A percentile compares a stretch with the other conserved stretches of the same genome.
Conservation (phyloP, 306 rosid genomes). For the Prunus kanzakura region DNA sequence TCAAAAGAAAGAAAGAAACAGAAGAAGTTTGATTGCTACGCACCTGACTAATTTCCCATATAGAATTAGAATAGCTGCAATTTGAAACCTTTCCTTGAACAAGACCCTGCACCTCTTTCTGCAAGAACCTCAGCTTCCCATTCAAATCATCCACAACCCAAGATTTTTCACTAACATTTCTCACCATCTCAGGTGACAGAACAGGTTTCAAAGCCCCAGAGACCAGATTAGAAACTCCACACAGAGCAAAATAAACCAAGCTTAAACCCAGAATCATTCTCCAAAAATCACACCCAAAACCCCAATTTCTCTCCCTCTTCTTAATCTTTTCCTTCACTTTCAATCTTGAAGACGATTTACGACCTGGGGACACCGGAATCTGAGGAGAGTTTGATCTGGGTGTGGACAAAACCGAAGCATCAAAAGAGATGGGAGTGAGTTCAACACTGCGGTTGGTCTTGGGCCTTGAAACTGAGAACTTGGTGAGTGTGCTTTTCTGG, state of each 20-base stretch:
- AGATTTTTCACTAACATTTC: slow-evolving; percentile 48
- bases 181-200: slow-evolving; percentile 43
- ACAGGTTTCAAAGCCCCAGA: slow-evolving; percentile 39
- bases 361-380: slow-evolving; percentile 19
- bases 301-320: slow-evolving; percentile 14
- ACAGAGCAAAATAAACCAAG: slow-evolving; percentile 34
- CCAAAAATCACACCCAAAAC: slow-evolving; percentile 19
- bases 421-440: slow-evolving; percentile 57
- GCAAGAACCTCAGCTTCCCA: slow-evolving; percentile 60
- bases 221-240: slow-evolving; percentile 32
- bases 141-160: slow-evolving; percentile 42
- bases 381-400: slow-evolving; percentile 33
- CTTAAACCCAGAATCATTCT: slow-evolving; percentile 35
- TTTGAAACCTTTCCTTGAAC: slow-evolving; percentile 49
- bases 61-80: slow-evolving; percentile 46
- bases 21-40: background rate
- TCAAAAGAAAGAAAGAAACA: background rate
- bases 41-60: slow-evolving; percentile 77
- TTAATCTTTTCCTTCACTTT: slow-evolving; percentile 14
- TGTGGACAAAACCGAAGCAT: slow-evolving; percentile 49
- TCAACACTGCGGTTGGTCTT: slow-evolving; percentile 9
- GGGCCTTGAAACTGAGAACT: slow-evolving; percentile 50
- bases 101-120: slow-evolving; percentile 48
- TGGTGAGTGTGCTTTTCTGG: slow-evolving; percentile 61
- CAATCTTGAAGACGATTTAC: slow-evolving; percentile 34